A percentile compares a stretch with the other conserved stretches of the same genome.
phyloP scores from a whole-genome alignment of 805 yeast species.

The Pachysolen tannophilus region DNA sequence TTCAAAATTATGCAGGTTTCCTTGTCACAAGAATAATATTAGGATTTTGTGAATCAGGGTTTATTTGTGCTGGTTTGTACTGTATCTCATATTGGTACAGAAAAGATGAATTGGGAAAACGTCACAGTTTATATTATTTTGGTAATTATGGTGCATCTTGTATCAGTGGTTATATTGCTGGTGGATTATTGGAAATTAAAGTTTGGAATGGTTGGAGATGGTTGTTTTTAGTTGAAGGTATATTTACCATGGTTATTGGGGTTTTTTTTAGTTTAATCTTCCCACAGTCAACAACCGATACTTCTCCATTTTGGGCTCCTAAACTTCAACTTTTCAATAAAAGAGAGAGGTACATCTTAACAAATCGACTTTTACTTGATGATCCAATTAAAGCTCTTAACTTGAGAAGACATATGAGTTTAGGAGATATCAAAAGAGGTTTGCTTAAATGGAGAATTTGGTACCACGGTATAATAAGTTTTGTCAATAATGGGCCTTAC shows the following conservation, averaged over 20 bases:
- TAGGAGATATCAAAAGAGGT: constrained; percentile 2
- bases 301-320: constrained; percentile 18
- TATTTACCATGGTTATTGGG: constrained; percentile 49
- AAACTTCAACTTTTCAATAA: constrained; percentile 35
- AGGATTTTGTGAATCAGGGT: constrained; percentile 62
- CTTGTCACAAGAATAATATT: constrained; percentile 40
- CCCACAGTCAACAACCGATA: constrained; percentile 27
- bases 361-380: constrained; percentile 50
- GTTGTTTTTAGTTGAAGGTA: constrained; percentile 59
- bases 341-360: constrained; percentile 48
- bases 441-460: constrained; percentile 7
- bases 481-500: constrained; percentile 3
- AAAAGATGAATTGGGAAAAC: constrained; percentile 41
- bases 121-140: constrained; percentile 40
- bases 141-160: constrained; percentile 38
- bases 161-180: constrained; percentile 23
- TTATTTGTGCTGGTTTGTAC: constrained; percentile 54
- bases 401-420: constrained; percentile 2
- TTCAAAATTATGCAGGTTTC: constrained; percentile 34
- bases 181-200: constrained; percentile 40
- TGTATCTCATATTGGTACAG: constrained; percentile 66
- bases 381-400: constrained; percentile 40
- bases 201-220: constrained; percentile 56
- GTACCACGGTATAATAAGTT: constrained; percentile 6
- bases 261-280: constrained; percentile 21